Evolutionary conservation across 306 rosid species (phyloP).

Genomic region (Malus domestica): ASM211411v1 NC_041794.1:14091001-14091500

Average conservation of each 20-base stretch:
- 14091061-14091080: no score
- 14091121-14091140: background rate
- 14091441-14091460: background rate
- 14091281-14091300: background rate
- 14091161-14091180: background rate
- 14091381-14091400: background rate
- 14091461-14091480: background rate
- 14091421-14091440: background rate
- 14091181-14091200: background rate
- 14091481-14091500: background rate
- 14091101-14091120: no score
- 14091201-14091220: background rate
- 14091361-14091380: background rate
- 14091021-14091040: no score
- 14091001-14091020: no score
- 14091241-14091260: background rate
- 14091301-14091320: background rate
- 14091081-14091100: no score
- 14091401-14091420: background rate
- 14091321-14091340: background rate
- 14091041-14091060: no score
- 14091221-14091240: background rate
- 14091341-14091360: background rate
- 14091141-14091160: background rate
- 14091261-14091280: background rate